A percentile compares a stretch with the other conserved stretches of the same genome.
These are phyloP conservation scores for Scutellospora calospora DNA, from an alignment of 371 early-diverging fungal genomes.

Conservation along the genomic window DNA sequence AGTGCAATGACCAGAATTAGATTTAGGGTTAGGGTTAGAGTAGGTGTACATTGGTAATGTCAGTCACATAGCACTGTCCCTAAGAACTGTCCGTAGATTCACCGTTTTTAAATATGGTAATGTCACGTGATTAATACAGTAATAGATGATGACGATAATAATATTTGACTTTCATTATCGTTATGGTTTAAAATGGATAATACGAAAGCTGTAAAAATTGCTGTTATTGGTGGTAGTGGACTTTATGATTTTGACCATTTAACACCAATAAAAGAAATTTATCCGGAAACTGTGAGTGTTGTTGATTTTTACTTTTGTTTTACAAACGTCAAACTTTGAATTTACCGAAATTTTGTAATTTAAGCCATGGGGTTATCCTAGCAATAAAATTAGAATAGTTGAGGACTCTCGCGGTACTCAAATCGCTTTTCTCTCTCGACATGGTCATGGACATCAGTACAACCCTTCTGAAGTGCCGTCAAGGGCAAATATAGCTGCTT, in stretches of 20 bases:
- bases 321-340: not conserved
- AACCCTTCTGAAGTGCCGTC: conserved; percentile 93
- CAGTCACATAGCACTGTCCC: too few species aligned
- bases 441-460: conserved; percentile 87
- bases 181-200: not conserved
- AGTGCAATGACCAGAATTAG: too few species aligned
- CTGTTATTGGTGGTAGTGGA: conserved; percentile 95
- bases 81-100: too few species aligned
- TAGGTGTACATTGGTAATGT: too few species aligned
- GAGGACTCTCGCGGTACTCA: conserved; percentile 76
- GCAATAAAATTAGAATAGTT: conserved; percentile 75
- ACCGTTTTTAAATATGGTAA: too few species aligned
- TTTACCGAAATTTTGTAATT: not conserved
- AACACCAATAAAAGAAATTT: conserved; percentile 81
- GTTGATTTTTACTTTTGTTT: not conserved
- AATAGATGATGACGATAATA: too few species aligned
- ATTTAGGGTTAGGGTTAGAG: too few species aligned
- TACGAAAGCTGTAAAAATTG: conserved; percentile 77
- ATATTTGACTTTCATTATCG: too few species aligned
- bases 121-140: too few species aligned
- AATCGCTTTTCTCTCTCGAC: conserved; percentile 96
- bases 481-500: conserved; percentile 97
- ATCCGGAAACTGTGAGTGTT: conserved; percentile 80
- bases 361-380: conserved; percentile 93
- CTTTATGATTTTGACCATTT: conserved; percentile 93